A percentile compares a stretch with the other conserved stretches of the same genome.
These are phyloP conservation scores for Boletus vinaceobasis DNA, from an alignment of 768 basidiomycete species.

Conservation along the genomic window DNA sequence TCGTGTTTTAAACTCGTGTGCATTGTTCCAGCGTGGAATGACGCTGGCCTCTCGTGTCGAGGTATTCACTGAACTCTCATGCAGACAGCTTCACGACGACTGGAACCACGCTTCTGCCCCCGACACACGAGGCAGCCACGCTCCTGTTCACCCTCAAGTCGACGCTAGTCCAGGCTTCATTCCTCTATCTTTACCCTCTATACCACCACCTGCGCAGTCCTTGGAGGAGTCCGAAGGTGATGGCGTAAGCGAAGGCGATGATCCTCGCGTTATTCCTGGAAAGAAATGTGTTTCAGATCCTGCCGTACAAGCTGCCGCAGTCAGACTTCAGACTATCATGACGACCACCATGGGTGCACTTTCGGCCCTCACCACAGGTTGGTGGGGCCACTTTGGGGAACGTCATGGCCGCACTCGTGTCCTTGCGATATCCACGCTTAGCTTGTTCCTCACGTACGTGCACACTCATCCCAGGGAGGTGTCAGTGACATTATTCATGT, in stretches of 20 bases:
- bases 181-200: constrained; percentile 10
- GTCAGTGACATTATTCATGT: background rate
- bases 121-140: background rate
- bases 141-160: constrained; percentile 2
- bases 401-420: constrained; percentile 71
- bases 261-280: constrained; percentile 37
- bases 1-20: background rate
- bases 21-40: constrained; percentile 61
- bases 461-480: constrained; percentile 23
- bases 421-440: constrained; percentile 61
- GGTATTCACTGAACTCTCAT: constrained; percentile 76
- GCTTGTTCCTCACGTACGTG: constrained; percentile 70
- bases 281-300: constrained; percentile 45
- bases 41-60: constrained; percentile 77
- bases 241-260: constrained; percentile 35
- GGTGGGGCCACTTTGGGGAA: constrained; percentile 84
- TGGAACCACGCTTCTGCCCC: constrained; percentile 36
- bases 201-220: background rate
- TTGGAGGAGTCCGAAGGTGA: constrained; percentile 22
- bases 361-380: constrained; percentile 79
- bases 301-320: constrained; percentile 65
- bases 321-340: constrained; percentile 72
- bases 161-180: constrained; percentile 8
- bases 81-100: constrained; percentile 49
- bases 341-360: constrained; percentile 74